phyloP scores from a whole-genome alignment of 2,329 filamentous ascomycete species.

The Magnaporthiopsis incrustans region DNA sequence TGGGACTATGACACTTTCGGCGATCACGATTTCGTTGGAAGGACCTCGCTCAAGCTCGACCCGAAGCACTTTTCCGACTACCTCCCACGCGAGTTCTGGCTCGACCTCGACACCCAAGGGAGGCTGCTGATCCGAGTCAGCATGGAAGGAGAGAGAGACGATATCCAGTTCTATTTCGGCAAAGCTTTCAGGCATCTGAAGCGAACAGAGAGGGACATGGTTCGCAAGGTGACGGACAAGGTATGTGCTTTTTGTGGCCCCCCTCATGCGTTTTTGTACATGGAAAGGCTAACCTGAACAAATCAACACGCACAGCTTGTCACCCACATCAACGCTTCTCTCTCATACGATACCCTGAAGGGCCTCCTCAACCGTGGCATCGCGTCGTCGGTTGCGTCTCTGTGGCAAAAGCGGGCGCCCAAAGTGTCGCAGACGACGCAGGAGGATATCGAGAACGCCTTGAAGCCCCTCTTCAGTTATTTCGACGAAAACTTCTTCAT shows the following conservation, averaged over 20 bases:
- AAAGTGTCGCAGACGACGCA: conserved; percentile 52
- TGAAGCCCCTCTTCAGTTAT: conserved; percentile 82
- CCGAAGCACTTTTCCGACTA: conserved; percentile 97
- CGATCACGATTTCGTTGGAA: conserved; percentile 93
- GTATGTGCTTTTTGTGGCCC: conserved; percentile 35
- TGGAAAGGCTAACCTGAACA: conserved; percentile 8
- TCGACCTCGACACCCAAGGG: conserved; percentile 93
- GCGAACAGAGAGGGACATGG: conserved; percentile 96
- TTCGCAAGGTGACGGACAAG: conserved; percentile 95
- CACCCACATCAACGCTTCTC: conserved; percentile 81
- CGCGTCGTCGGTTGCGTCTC: conserved; percentile 63
- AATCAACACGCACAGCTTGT: conserved; percentile 53
- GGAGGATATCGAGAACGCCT: conserved; percentile 68
- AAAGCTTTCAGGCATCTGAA: conserved; percentile 95
- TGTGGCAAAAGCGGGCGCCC: conserved; percentile 55
- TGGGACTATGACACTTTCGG: conserved; percentile 98
- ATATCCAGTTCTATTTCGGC: conserved; percentile 97
- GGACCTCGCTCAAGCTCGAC: conserved; percentile 96
- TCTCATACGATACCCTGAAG: conserved; percentile 75
- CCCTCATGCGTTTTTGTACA: neutral
- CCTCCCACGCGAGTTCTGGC: conserved; percentile 91
- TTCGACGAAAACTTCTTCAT: conserved; percentile 99
- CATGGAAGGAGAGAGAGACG: conserved; percentile 97
- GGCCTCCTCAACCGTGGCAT: conserved; percentile 63
- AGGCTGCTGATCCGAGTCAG: conserved; percentile 82